A percentile compares a stretch with the other conserved stretches of the same genome.
Evolutionary conservation across 2,329 filamentous ascomycete genomes (phyloP).

Genomic region (Pestalotiopsis sp.): DNA sequence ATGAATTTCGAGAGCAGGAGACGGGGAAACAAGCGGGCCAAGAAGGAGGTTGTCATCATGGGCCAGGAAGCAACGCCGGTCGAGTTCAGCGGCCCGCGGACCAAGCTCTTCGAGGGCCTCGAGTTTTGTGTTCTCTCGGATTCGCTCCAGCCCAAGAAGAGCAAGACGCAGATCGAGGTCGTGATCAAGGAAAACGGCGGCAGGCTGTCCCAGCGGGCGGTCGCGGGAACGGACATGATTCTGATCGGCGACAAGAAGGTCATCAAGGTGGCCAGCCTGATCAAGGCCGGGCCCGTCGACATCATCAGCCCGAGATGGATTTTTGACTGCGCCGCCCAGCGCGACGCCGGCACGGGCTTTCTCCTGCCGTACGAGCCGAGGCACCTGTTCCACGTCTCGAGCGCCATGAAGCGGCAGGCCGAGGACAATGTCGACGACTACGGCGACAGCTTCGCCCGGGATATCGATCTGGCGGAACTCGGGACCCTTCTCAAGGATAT

Average conservation of each 20-base stretch:
- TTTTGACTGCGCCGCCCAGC: constrained; percentile 72
- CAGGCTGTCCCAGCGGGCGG: constrained; percentile 72
- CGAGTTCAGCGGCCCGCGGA: constrained; percentile 55
- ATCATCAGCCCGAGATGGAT: constrained; percentile 83
- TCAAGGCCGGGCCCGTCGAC: constrained; percentile 69
- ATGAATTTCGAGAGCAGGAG: constrained; percentile 74
- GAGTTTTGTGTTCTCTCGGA: constrained; percentile 86
- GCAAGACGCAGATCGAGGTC: constrained; percentile 76
- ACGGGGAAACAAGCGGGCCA: constrained; percentile 59
- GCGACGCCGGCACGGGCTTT: constrained; percentile 40
- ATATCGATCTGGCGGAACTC: constrained; percentile 66
- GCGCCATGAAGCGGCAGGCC: constrained; percentile 53
- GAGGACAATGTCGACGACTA: constrained; percentile 70
- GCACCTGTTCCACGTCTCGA: constrained; percentile 72
- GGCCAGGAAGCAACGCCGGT: constrained; percentile 58
- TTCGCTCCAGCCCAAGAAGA: constrained; percentile 69
- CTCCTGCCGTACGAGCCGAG: constrained; percentile 61
- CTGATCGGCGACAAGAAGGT: constrained; percentile 77
- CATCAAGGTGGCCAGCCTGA: constrained; percentile 80
- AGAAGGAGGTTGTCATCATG: constrained; percentile 68
- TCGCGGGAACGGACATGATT: constrained; percentile 61
- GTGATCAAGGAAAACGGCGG: constrained; percentile 85
- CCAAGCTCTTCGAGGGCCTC: constrained; percentile 71
- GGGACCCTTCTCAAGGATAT: constrained; percentile 48
- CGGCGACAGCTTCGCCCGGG: constrained; percentile 80